A percentile compares a stretch with the other conserved stretches of the same genome.
phyloP scores from a whole-genome alignment of 2,329 filamentous ascomycete genomes.

The Blastomyces percursus region DNA sequence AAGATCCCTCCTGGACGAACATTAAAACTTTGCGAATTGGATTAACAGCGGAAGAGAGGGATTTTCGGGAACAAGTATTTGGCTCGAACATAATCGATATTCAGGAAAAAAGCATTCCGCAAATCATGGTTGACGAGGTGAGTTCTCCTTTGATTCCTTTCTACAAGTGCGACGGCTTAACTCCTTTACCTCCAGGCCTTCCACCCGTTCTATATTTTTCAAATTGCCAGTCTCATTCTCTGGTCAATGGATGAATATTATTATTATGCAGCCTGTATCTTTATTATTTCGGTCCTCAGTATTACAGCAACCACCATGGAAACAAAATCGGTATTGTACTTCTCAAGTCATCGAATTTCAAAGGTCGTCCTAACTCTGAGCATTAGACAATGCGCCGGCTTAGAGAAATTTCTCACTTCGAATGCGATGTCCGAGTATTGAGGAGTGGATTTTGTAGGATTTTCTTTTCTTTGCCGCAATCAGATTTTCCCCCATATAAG shows the following conservation, averaged over 20 bases:
- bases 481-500: background rate
- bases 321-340: constrained; percentile 58
- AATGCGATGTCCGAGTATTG: constrained; percentile 88
- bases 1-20: constrained; percentile 79
- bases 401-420: constrained; percentile 83
- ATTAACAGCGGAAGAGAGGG: constrained; percentile 79
- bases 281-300: constrained; percentile 85
- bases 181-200: constrained; percentile 50
- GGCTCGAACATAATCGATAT: constrained; percentile 87
- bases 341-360: background rate
- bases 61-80: constrained; percentile 73
- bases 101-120: constrained; percentile 70
- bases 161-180: constrained; percentile 15
- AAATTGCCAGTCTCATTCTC: constrained; percentile 82
- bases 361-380: constrained; percentile 7
- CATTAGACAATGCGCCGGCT: constrained; percentile 73
- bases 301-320: constrained; percentile 83
- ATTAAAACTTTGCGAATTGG: constrained; percentile 64
- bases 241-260: constrained; percentile 97
- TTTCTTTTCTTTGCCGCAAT: background rate
- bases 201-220: constrained; percentile 97
- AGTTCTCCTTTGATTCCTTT: constrained; percentile 11
- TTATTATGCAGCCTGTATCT: constrained; percentile 93
- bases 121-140: constrained; percentile 82
- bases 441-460: constrained; percentile 81